Evolutionary conservation across 352 stramenopile genomes (phyloP), one percentile per base, ranked within the genome.

Genomic region (Phytophthora melonis): DNA sequence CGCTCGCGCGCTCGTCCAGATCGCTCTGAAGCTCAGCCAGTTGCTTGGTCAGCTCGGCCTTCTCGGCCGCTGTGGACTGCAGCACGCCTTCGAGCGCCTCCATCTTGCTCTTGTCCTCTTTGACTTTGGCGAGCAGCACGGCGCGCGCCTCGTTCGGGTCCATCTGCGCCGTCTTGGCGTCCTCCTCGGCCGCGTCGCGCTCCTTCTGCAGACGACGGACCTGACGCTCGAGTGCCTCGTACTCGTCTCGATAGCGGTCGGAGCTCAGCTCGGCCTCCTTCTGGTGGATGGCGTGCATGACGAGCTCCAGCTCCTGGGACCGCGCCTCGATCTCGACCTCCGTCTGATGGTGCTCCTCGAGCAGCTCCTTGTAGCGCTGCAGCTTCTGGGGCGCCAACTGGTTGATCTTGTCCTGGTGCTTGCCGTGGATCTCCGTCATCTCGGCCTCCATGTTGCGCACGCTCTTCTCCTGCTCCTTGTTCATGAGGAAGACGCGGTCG

Each of bases 351-450:
- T 94, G 81, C 68, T 97, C 87, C 41, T 90, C 84, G 3, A 94
- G 73, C 36, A 94, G 50, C 45, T 90, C 83, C 30, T 90, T 81
- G 86, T 97, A 97, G 19, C 84, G 78, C 39, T 93, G 68, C 14
- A 97, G 78, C 70, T 97, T 95, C 14, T 91, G 82, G n/a, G 93
- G 89, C 32, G 92, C 93, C 10, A 97, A 77, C 36, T 94, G 80
- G 64, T 97, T 97, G 72, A 98, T 97, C 75, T 97, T 95, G 41
- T 87, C 84, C 61, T 97, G 80, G 41, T 94, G 87, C 64, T 93
- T 87, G 52, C 81, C 76, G 60, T 94, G 91, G 53, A 97, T 87
- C 43, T 93, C 78, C 36, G 83, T 79, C 66, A 94, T 95, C 52
- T 93, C 92, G 19, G 86, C 59, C 36, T 98, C 87, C 82, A 93